phyloP scores from a whole-genome alignment of 2,329 filamentous ascomycete species.

The Fusarium compactum region DNA sequence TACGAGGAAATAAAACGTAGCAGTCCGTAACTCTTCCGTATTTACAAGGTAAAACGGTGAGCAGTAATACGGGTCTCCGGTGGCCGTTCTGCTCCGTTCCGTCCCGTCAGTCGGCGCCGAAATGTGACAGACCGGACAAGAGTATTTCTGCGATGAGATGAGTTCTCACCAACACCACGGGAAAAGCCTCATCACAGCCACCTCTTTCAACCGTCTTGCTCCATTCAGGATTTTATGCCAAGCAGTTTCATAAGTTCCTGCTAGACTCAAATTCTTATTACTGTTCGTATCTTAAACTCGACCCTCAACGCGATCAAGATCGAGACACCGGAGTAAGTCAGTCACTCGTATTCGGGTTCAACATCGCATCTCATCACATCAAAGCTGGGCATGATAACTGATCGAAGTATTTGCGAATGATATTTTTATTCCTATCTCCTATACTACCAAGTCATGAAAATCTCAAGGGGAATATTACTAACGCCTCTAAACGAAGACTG shows the following conservation, averaged over 20 bases:
- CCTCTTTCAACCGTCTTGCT: neutral
- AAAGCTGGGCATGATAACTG: neutral
- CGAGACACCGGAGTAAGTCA: conserved; percentile 7
- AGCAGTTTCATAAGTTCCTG: neutral
- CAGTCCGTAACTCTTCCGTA: conserved; percentile 38
- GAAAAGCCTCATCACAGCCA: neutral
- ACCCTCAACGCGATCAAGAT: neutral
- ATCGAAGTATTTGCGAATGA: neutral
- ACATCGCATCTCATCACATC: neutral
- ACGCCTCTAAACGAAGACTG: conserved; percentile 24
- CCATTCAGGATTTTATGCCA: neutral
- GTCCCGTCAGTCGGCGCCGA: conserved; percentile 28
- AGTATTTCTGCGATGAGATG: neutral
- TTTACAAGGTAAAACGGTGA: conserved; percentile 35
- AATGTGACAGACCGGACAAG: conserved; percentile 24
- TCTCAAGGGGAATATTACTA: conserved; percentile 34
- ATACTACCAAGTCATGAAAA: conserved; percentile 14
- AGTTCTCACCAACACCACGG: neutral
- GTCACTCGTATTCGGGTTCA: neutral
- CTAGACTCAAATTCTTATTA: neutral
- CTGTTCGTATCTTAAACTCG: neutral
- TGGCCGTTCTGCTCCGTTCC: neutral
- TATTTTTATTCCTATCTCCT: conserved; percentile 23
- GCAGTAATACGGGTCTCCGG: conserved; percentile 2
- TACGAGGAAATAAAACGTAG: conserved; percentile 8